Conservation (phyloP, 2,329 filamentous ascomycete genomes). For the Sphaerulina vaccinii region DNA sequence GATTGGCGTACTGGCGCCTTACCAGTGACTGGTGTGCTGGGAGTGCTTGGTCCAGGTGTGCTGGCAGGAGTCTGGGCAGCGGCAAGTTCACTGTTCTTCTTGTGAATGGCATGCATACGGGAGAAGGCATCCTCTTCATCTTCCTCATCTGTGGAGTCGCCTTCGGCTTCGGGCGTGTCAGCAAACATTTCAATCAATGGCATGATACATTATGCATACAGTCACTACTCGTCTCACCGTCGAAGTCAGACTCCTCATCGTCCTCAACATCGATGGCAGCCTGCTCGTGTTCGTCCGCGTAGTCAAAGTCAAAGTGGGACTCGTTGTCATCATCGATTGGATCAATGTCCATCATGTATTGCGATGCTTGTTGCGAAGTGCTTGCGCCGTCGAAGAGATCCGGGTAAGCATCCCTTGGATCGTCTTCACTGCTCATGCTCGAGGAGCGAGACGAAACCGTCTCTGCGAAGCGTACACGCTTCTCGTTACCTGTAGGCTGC, state of each 20-base stretch:
- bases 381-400: constrained; percentile 37
- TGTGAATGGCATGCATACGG: constrained; percentile 13
- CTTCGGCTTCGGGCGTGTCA: constrained; percentile 34
- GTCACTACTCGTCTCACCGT: constrained; percentile 33
- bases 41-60: constrained; percentile 23
- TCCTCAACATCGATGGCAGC: constrained; percentile 32
- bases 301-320: constrained; percentile 37
- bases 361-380: constrained; percentile 19
- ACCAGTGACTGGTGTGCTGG: constrained; percentile 24
- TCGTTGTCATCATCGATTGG: constrained; percentile 33
- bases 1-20: constrained; percentile 14
- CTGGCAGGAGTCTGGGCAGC: constrained; percentile 15
- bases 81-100: neutral
- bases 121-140: constrained; percentile 35
- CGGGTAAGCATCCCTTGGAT: constrained; percentile 36
- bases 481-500: constrained; percentile 30
- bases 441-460: constrained; percentile 33
- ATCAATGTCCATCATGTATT: constrained; percentile 26
- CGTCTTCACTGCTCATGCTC: constrained; percentile 35
- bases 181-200: constrained; percentile 16
- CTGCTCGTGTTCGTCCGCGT: constrained; percentile 36
- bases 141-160: constrained; percentile 40
- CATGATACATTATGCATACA: constrained; percentile 30
- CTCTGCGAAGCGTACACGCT: constrained; percentile 39
- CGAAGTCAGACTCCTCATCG: constrained; percentile 32